Conservation (phyloP, 768 basidiomycete species). For the Astraeus odoratus region DNA sequence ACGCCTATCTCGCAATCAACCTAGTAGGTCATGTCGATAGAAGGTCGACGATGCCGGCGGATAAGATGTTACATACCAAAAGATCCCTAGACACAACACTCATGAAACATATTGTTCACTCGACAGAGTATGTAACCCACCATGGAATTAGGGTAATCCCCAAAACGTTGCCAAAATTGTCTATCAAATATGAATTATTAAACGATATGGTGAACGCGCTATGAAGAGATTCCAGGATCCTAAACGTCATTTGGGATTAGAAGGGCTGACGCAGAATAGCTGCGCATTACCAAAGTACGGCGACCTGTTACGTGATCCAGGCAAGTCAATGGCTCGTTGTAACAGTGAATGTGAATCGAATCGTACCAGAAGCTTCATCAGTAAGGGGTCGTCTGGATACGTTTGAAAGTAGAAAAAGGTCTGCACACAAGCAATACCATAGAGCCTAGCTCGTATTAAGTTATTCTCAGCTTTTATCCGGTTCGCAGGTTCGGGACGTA, state of each 20-base stretch:
- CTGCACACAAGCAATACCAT: slow-evolving; percentile 9
- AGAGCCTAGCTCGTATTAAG: neutral
- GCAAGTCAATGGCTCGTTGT: neutral
- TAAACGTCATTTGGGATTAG: too few species aligned
- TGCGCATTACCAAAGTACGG: slow-evolving; percentile 1
- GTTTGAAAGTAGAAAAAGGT: slow-evolving; percentile 7
- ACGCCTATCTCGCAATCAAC: neutral
- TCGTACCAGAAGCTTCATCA: slow-evolving; percentile 6
- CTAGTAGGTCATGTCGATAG: neutral
- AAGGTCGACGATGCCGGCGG: neutral
- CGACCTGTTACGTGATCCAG: slow-evolving; percentile 2
- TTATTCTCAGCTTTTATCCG: neutral
- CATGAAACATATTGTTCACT: neutral
- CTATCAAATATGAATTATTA: slow-evolving; percentile 7
- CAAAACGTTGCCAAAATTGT: slow-evolving; percentile 1
- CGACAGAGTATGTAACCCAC: neutral
- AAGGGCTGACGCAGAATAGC: neutral
- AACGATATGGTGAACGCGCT: slow-evolving; percentile 4
- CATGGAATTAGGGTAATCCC: neutral
- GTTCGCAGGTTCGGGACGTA: neutral
- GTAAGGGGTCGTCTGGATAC: slow-evolving; percentile 2
- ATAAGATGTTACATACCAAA: neutral
- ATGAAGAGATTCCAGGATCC: slow-evolving; percentile 8
- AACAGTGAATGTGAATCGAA: neutral
- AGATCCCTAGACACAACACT: neutral